phyloP scores from a whole-genome alignment of 768 basidiomycete genomes.

The Amanita pallidorosea region DNA sequence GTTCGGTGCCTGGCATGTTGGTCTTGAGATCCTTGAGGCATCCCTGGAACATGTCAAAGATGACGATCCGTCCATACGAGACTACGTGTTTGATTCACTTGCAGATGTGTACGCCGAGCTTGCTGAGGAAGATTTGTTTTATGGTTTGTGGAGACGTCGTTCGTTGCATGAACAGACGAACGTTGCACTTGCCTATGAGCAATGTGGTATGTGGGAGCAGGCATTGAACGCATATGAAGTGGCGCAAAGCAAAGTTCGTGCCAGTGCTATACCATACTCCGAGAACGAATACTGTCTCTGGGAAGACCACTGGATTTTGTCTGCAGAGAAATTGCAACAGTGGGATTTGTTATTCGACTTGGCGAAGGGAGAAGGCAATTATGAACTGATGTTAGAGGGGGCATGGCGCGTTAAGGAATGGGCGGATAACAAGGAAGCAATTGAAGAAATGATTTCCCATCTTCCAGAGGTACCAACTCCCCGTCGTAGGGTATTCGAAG shows the following conservation, averaged over 20 bases:
- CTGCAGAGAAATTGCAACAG: constrained; percentile 93
- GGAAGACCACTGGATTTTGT: constrained; percentile 99
- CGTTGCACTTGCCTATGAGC: constrained; percentile 79
- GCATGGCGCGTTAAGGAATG: constrained; percentile 94
- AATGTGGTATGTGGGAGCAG: constrained; percentile 95
- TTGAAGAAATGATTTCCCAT: constrained; percentile 74
- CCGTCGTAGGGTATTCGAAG: constrained; percentile 94
- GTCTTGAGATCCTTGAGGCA: constrained; percentile 73
- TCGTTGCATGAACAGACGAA: constrained; percentile 88
- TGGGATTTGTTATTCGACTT: constrained; percentile 95
- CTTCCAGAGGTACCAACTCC: constrained; percentile 87
- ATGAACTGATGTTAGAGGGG: constrained; percentile 88
- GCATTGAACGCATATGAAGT: constrained; percentile 81
- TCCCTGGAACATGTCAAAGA: constrained; percentile 75
- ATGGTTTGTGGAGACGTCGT: constrained; percentile 90
- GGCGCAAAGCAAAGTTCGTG: constrained; percentile 78
- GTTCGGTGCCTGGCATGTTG: constrained; percentile 92
- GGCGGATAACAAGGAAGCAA: constrained; percentile 63
- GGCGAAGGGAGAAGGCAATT: constrained; percentile 78
- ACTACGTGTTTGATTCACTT: constrained; percentile 81
- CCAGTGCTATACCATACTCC: constrained; percentile 77
- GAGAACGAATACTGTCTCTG: constrained; percentile 95
- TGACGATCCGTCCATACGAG: constrained; percentile 69
- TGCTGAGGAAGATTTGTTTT: constrained; percentile 94
- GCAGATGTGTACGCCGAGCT: constrained; percentile 94